phyloP scores from a whole-genome alignment of 83 land plant species.

The Picea abies region DNA sequence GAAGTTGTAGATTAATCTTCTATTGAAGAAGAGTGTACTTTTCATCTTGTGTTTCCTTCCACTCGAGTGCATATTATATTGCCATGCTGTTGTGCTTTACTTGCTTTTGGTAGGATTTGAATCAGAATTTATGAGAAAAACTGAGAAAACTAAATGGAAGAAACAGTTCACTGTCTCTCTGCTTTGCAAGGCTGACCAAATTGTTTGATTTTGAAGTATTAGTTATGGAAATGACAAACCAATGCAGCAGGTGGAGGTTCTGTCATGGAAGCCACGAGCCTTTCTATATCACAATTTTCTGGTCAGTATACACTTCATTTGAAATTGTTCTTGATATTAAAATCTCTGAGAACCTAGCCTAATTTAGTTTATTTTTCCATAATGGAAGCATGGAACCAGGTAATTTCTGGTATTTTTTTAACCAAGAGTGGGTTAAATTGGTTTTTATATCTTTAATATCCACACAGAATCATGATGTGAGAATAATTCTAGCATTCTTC shows the following conservation, averaged over 20 bases:
- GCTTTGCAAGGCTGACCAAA: neutral
- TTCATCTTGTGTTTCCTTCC: neutral
- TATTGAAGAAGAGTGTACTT: neutral
- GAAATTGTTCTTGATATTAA: too few species aligned
- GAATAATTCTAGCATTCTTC: neutral
- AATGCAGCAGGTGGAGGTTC: constrained; percentile 3
- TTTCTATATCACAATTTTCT: constrained; percentile 18
- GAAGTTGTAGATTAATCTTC: neutral
- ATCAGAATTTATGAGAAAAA: neutral
- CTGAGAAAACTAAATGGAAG: neutral
- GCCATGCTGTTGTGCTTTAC: neutral
- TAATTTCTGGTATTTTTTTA: neutral
- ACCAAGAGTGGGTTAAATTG: neutral
- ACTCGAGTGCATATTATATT: neutral
- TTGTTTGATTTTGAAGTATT: neutral
- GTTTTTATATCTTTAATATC: neutral
- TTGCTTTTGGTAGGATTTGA: neutral
- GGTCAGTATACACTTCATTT: neutral
- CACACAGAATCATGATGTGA: neutral
- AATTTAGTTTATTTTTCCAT: neutral
- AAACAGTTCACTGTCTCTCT: neutral
- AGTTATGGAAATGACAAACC: constrained; percentile 1
- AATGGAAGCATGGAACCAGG: too few species aligned
- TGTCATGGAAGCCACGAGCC: constrained; percentile 17
- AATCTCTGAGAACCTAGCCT: neutral